Percentiles rank a stretch among this genome's conserved stretches.
phyloP scores from a whole-genome alignment of 306 rosid species.

The Dryas alaskensis region DNA sequence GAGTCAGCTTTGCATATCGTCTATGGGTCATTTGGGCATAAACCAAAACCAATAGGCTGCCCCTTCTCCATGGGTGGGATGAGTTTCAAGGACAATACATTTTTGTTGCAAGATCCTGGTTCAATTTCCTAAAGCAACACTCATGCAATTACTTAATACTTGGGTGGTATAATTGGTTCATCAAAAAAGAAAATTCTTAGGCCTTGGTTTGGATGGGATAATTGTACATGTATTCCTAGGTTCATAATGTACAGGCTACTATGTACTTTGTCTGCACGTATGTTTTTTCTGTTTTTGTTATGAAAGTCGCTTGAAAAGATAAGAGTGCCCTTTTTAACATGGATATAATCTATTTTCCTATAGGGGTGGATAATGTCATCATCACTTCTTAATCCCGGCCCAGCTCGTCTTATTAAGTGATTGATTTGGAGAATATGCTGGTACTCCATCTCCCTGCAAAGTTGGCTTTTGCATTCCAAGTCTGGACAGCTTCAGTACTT shows the following conservation, averaged over 20 bases:
- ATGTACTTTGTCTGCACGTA: background rate
- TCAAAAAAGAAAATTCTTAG: no score
- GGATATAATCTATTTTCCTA: slow-evolving; percentile 8
- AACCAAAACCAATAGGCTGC: no score
- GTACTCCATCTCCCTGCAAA: slow-evolving; percentile 23
- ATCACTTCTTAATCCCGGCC: slow-evolving; percentile 91
- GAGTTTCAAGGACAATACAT: no score
- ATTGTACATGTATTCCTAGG: background rate
- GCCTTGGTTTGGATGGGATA: no score
- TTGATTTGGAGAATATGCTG: slow-evolving; percentile 27
- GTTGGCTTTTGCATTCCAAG: slow-evolving; percentile 24
- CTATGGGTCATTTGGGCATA: no score
- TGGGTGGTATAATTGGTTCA: no score
- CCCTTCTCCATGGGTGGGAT: no score
- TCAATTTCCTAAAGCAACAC: no score
- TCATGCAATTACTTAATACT: no score
- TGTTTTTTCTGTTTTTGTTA: slow-evolving; percentile 1
- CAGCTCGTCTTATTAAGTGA: slow-evolving; percentile 64
- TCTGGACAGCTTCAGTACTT: slow-evolving; percentile 9
- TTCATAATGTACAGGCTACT: background rate
- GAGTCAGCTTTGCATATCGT: no score
- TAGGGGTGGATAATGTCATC: slow-evolving; percentile 99
- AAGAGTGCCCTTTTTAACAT: background rate
- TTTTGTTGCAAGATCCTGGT: no score
- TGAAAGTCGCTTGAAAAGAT: background rate